phyloP scores from a whole-genome alignment of 108 stramenopile species.

The Fragilaria radians region DNA sequence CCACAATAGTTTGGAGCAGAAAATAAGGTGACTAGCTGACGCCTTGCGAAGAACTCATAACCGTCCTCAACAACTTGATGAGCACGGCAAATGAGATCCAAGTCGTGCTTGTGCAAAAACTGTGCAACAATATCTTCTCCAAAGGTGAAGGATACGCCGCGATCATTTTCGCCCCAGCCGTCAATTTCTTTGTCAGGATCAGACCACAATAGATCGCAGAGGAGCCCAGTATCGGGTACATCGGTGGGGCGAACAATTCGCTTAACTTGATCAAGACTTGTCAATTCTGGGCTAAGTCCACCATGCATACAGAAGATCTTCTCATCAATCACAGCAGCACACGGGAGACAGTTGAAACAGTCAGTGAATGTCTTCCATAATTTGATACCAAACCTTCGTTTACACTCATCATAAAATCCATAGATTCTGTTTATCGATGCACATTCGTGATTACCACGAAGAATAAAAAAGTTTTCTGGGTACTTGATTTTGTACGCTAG shows the following conservation, averaged over 20 bases:
- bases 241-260: conserved; percentile 96
- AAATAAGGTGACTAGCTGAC: conserved; percentile 98
- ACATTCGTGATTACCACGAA: conserved; percentile 99
- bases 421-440: conserved; percentile 99
- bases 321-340: conserved; percentile 98
- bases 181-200: conserved; percentile 99
- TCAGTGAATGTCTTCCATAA: conserved; percentile 99
- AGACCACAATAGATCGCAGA: conserved; percentile 99
- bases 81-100: conserved; percentile 99
- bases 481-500: conserved; percentile 99
- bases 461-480: conserved; percentile 98
- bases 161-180: conserved; percentile 99
- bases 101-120: conserved; percentile 95
- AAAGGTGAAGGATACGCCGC: conserved; percentile 99
- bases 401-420: conserved; percentile 99
- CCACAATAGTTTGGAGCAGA: conserved; percentile 99
- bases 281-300: conserved; percentile 93
- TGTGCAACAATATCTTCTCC: conserved; percentile 99
- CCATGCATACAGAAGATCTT: conserved; percentile 99
- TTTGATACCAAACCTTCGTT: conserved; percentile 96
- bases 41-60: conserved; percentile 99
- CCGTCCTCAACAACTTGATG: conserved; percentile 99
- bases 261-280: conserved; percentile 95
- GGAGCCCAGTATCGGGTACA: conserved; percentile 98
- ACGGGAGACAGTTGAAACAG: conserved; percentile 99